Evolutionary conservation across 345 rosid genomes (phyloP).

Genomic region (Isatis tinctoria): DNA sequence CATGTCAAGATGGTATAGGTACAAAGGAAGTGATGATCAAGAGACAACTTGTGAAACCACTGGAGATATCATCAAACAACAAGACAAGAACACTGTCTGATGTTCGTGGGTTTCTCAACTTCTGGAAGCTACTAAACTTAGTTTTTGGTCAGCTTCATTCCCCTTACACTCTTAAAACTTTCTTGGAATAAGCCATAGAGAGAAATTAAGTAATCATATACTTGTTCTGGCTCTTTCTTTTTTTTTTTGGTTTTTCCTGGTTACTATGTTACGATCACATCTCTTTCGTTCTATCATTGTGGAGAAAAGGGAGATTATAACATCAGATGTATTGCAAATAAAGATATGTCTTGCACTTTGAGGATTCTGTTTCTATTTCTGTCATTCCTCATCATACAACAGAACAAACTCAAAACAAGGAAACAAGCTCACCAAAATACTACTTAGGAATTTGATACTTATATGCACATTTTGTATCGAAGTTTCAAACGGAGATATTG

Average conservation of each 20-base stretch:
- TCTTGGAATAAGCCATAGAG: constrained; percentile 13
- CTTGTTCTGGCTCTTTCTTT: background rate
- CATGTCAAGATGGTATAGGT: constrained; percentile 37
- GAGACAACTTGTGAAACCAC: constrained; percentile 9
- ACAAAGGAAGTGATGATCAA: constrained; percentile 34
- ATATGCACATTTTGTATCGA: constrained; percentile 16
- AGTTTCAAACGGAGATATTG: constrained; percentile 1
- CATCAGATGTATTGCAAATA: constrained; percentile 17
- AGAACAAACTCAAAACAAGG: background rate
- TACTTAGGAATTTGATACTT: constrained; percentile 12
- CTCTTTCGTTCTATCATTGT: constrained; percentile 26
- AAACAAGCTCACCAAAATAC: background rate
- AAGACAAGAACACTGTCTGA: constrained; percentile 28
- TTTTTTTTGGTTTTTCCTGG: background rate
- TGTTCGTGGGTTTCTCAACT: background rate
- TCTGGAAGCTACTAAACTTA: constrained; percentile 14
- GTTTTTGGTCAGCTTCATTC: constrained; percentile 30
- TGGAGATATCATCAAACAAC: constrained; percentile 19
- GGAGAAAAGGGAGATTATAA: constrained; percentile 15
- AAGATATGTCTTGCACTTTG: constrained; percentile 3
- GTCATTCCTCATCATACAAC: background rate
- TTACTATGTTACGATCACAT: constrained; percentile 1
- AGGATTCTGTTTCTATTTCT: constrained; percentile 8
- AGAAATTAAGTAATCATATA: constrained; percentile 15
- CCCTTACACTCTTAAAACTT: background rate